Base-by-base conservation (phyloP, 768 basidiomycete species). In the Lanmaoa rubissima region DNA sequence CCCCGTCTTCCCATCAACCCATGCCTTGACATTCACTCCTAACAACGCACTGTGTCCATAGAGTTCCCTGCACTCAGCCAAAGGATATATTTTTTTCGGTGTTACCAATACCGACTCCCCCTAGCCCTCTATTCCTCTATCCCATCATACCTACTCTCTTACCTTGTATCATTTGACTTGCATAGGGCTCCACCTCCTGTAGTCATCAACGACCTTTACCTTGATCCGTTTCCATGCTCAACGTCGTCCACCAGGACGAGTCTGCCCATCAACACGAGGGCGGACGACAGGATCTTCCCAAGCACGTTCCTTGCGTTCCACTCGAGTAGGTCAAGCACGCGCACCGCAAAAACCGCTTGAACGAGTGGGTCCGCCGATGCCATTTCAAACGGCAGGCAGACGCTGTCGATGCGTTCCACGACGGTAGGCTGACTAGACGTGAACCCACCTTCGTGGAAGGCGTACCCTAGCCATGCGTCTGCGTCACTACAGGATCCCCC, bases 391-490 rank as follows among this genome's bases (percentile, higher is more conserved):
- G 78, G 78, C 17, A 75, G 72, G 4, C 61, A 61, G 32, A 77
- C 73, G 5, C 67, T 69, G 10, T 58, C 49, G 17, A 68, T 66
- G 45, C 62, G 66, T 12, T 63, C 59, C 6, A 58, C 75, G 4
- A 68, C 74, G 12, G 70, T 74, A 46, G 69, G 68, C 35, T 80
- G 63, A 9, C 78, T 79, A 1, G 76, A 73, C 3, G 79, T 72
- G 67, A 90, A 90, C 3, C 86, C 88, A 64, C 90, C 90, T 71
- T 91, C 88, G 72, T 92, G 89, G 76, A 92, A 90, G 17, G 88
- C 89, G 62, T 89, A 90, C 54, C 82, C 82, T 44, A 85, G 78
- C 76, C 86, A 92, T 26, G 89, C 89, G 11, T 88, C 87, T 3
- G 76, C 86, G 65, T 24, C 21, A 24, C 21, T 78, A 87, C 9